Base-by-base conservation (phyloP, 176 grass and related monocot genomes). In the Oryza punctata region DNA sequence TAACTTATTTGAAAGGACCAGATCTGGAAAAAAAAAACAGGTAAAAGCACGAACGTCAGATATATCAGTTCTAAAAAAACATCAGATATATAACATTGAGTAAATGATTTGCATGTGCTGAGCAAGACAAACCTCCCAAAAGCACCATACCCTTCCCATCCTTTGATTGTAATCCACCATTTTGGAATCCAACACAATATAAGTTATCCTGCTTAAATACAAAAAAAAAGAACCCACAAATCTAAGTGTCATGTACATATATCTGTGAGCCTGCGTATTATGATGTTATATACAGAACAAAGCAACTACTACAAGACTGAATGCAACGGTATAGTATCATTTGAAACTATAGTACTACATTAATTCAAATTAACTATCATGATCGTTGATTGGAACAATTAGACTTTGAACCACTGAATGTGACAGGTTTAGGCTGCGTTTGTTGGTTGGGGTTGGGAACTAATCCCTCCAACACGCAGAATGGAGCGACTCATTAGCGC, bases 131-230 rank as follows among this genome's bases (percentile, higher is more conserved):
- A 98, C 96, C 96, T 87, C 96, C 96, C 80, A 98, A 92, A 87
- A 98, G 93, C 87, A 98, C 85, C 78, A 96, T 90, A 79, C 93
- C 93, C 75, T 88, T 98, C 69, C 93, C 96, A 26, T 96, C 96
- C 74, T 92, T 94, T 47, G 96, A 98, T 75, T 96, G 93, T 37
- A 90, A 44, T 71, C 72, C 93, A 77, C 96, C 96, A 84, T 98
- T 93, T 96, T 98, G 96, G 82, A 95, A 96, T 63, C 96, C 96
- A 88, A 94, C 72, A 23, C 96, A 98, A 78, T 94, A 96, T 35
- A 82, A 7, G 44, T 92, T 87, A 81, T 85, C 50, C 86, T 91
- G 84, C 63, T 69, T 63, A 91, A 77, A 28, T 10, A 65, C 65
- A 80, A 37, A 81, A 28, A 81, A 43, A 73, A 82, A 33, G 6